These are phyloP conservation scores for Colletotrichum godetiae DNA, from an alignment of 2,329 filamentous ascomycete genomes.

Conservation along the genomic window DNA sequence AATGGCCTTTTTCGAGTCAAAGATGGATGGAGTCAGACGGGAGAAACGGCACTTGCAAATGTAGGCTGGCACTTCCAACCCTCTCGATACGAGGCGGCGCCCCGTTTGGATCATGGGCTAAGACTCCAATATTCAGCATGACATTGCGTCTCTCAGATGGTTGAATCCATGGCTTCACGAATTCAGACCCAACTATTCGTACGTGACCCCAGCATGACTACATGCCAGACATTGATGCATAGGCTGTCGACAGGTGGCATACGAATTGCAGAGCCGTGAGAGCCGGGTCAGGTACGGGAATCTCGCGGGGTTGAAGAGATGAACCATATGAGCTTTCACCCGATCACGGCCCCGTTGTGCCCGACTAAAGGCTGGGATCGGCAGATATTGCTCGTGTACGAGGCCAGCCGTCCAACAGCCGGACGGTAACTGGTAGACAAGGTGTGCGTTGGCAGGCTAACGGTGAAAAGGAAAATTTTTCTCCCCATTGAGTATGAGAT, in stretches of 20 bases:
- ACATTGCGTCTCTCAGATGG: neutral
- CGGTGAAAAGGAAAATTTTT: slow-evolving; percentile 9
- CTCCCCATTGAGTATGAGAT: slow-evolving; percentile 10
- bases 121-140: slow-evolving; percentile 9
- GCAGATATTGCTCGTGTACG: slow-evolving; percentile 11
- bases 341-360: slow-evolving; percentile 3
- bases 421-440: slow-evolving; percentile 8
- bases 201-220: neutral
- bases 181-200: neutral
- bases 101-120: neutral
- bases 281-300: neutral
- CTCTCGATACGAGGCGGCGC: slow-evolving; percentile 25
- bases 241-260: slow-evolving; percentile 12
- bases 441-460: slow-evolving; percentile 31
- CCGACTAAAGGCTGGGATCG: slow-evolving; percentile 23
- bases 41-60: slow-evolving; percentile 12
- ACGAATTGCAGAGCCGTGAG: neutral
- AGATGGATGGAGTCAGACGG: slow-evolving; percentile 11
- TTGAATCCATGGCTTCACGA: slow-evolving; percentile 19
- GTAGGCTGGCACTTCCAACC: neutral
- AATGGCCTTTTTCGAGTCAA: neutral
- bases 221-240: neutral
- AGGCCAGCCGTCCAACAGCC: neutral
- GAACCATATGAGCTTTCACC: neutral
- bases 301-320: neutral